phyloP scores from a whole-genome alignment of 2,329 filamentous ascomycete genomes.

The Ophiocordyceps sinensis region DNA sequence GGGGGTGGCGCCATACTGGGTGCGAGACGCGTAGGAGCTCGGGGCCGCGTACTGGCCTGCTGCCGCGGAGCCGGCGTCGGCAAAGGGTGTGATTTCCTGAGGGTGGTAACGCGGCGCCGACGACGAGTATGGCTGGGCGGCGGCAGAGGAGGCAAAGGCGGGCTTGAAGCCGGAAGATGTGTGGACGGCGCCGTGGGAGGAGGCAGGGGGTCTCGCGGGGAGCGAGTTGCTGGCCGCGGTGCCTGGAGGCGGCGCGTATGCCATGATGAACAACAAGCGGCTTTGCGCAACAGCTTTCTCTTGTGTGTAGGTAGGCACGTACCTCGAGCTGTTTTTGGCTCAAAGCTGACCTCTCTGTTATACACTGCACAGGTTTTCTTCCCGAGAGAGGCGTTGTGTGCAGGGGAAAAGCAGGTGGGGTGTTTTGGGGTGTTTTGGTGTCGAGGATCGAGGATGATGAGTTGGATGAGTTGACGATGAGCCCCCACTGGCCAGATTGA shows the following conservation, averaged over 20 bases:
- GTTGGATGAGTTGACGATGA: too few species aligned
- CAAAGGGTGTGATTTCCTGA: conserved; percentile 10
- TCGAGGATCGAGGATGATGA: too few species aligned
- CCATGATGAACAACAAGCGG: conserved; percentile 55
- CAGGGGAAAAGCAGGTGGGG: too few species aligned
- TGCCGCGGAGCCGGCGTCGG: background rate
- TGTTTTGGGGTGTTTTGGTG: too few species aligned
- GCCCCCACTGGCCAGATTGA: too few species aligned
- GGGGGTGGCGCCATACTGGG: conserved; percentile 1
- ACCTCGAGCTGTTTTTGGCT: conserved; percentile 33
- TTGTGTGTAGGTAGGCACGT: conserved; percentile 21
- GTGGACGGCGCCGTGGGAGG: background rate
- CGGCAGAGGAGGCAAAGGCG: conserved; percentile 28
- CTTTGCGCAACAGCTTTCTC: conserved; percentile 1
- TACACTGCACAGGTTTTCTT: too few species aligned
- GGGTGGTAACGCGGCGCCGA: conserved; percentile 12
- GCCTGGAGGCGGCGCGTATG: conserved; percentile 76
- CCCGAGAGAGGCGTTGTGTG: too few species aligned
- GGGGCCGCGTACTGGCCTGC: background rate
- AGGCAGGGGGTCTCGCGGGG: conserved; percentile 40
- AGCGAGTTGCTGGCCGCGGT: conserved; percentile 30
- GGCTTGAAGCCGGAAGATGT: conserved; percentile 25
- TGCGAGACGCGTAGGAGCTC: background rate
- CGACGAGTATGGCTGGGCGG: conserved; percentile 24
- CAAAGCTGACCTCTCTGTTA: conserved; percentile 7